phyloP scores from a whole-genome alignment of 164 flowering plant species.

The Taxillus chinensis region DNA sequence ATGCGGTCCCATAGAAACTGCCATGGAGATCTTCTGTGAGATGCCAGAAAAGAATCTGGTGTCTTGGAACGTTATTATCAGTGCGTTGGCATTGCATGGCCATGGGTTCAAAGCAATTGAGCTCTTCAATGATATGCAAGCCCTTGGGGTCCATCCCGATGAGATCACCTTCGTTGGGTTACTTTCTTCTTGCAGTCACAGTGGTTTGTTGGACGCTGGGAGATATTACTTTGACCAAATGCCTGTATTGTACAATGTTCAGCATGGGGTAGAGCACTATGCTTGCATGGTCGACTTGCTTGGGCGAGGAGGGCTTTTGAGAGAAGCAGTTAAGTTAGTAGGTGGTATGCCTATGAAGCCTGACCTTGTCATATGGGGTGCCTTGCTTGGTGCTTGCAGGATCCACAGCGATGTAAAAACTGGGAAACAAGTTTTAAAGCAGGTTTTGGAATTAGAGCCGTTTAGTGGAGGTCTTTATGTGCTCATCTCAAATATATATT shows the following conservation, averaged over 20 bases:
- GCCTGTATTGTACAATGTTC: constrained; percentile 20
- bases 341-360: constrained; percentile 41
- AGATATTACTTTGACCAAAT: constrained; percentile 25
- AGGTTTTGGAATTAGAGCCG: constrained; percentile 31
- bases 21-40: constrained; percentile 23
- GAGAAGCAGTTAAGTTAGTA: constrained; percentile 33
- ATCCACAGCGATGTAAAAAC: constrained; percentile 28
- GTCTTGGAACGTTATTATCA: constrained; percentile 46
- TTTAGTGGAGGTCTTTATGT: constrained; percentile 32
- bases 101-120: constrained; percentile 25
- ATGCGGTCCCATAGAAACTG: constrained; percentile 30
- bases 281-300: constrained; percentile 53
- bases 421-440: constrained; percentile 29
- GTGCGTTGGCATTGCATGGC: constrained; percentile 45
- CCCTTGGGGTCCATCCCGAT: constrained; percentile 27
- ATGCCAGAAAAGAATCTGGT: constrained; percentile 32
- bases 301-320: constrained; percentile 35
- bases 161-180: constrained; percentile 41
- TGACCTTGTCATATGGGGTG: constrained; percentile 44
- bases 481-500: constrained; percentile 40
- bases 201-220: constrained; percentile 38
- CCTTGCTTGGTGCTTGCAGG: constrained; percentile 49
- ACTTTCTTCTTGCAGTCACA: constrained; percentile 47
- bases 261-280: constrained; percentile 34
- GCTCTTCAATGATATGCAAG: constrained; percentile 34